Conservation (phyloP, 176 grass and related monocot species). For the Hsuehochloa calcarea region DNA sequence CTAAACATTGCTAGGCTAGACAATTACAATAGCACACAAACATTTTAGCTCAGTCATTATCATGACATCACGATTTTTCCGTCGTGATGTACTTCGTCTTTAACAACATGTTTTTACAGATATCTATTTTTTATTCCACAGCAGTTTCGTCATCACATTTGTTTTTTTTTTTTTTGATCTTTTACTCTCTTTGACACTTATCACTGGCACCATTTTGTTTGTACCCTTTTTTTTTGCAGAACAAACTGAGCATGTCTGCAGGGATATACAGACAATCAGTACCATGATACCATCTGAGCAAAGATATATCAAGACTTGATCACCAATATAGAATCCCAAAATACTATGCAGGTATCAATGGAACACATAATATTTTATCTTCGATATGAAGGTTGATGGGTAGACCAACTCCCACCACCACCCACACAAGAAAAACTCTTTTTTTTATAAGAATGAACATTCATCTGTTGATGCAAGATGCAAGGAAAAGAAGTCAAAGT, state of each 20-base stretch:
- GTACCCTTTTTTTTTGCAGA: too few relatives aligned
- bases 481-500: constrained; percentile 27
- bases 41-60: too few relatives aligned
- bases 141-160: too few relatives aligned
- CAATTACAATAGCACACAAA: too few relatives aligned
- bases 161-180: too few relatives aligned
- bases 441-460: neutral
- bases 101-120: too few relatives aligned
- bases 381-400: neutral
- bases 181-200: too few relatives aligned
- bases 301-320: constrained; percentile 1
- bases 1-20: too few relatives aligned
- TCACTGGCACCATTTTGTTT: too few relatives aligned
- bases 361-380: neutral
- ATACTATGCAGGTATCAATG: neutral
- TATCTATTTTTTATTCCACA: too few relatives aligned
- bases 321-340: neutral
- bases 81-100: too few relatives aligned
- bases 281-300: neutral
- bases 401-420: neutral
- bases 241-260: neutral
- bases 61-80: too few relatives aligned
- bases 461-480: neutral
- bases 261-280: neutral
- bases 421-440: neutral